Percentiles rank a stretch among this genome's conserved stretches.
Conservation (phyloP, 345 rosid species). For the Salix suchowensis region DNA sequence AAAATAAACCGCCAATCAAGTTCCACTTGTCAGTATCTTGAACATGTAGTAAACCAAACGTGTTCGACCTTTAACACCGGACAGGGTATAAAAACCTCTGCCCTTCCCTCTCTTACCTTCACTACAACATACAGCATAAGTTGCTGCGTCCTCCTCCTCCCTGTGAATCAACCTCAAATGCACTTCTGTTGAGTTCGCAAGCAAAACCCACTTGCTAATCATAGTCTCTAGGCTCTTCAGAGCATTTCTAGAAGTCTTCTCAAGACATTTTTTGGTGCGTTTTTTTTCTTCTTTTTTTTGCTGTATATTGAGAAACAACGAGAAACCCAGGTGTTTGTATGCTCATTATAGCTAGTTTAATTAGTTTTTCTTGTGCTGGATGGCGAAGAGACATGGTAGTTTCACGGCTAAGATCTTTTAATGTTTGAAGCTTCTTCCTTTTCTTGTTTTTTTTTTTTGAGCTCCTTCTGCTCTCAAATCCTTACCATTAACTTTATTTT, state of each 20-base stretch:
- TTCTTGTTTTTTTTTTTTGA: not conserved
- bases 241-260: too few relatives aligned
- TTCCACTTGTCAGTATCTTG: constrained; percentile 24
- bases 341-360: too few relatives aligned
- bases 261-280: not conserved
- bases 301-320: not conserved
- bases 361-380: not conserved
- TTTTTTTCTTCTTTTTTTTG: not conserved
- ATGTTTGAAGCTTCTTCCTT: too few relatives aligned
- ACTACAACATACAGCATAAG: too few relatives aligned
- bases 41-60: not conserved
- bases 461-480: not conserved
- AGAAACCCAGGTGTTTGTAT: not conserved
- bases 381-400: not conserved
- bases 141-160: not conserved
- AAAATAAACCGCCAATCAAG: not conserved
- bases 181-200: constrained; percentile 29
- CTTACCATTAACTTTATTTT: not conserved
- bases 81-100: constrained; percentile 9
- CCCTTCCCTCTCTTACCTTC: not conserved
- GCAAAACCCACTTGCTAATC: not conserved
- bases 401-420: not conserved
- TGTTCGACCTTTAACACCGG: constrained; percentile 15
- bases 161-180: constrained; percentile 17
- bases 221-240: not conserved